A percentile compares a stretch with the other conserved stretches of the same genome.
Conservation (phyloP, 768 basidiomycete genomes). For the Mrakia hoshinonis region DNA sequence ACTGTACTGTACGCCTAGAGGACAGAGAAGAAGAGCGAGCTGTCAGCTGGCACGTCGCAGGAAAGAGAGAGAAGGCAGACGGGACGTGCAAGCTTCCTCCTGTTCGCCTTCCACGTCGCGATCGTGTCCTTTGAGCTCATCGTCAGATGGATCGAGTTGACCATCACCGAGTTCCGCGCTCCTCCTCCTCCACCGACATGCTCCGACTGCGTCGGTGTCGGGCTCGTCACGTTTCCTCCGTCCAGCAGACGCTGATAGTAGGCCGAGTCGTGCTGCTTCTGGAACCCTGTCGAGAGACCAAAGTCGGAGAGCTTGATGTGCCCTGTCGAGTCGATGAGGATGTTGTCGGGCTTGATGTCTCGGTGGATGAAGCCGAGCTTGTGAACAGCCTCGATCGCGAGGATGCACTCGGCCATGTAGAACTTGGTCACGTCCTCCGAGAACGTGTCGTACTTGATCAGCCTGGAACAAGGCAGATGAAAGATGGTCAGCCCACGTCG, state of each 20-base stretch:
- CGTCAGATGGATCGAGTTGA: conserved; percentile 92
- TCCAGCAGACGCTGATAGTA: conserved; percentile 89
- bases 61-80: not conserved
- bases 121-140: conserved; percentile 90
- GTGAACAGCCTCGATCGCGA: conserved; percentile 96
- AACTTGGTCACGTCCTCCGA: conserved; percentile 96
- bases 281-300: conserved; percentile 97
- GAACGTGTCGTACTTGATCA: conserved; percentile 99
- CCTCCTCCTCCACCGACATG: conserved; percentile 38
- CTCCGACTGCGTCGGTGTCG: conserved; percentile 35
- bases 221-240: conserved; percentile 39
- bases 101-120: conserved; percentile 97
- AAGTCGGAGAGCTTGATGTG: conserved; percentile 98
- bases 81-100: conserved; percentile 70
- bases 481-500: not conserved
- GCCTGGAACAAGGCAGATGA: conserved; percentile 34
- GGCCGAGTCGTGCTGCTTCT: conserved; percentile 90
- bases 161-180: conserved; percentile 87
- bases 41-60: not conserved
- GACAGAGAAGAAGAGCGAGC: not conserved
- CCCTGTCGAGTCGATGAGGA: conserved; percentile 92
- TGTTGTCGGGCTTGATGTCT: conserved; percentile 99
- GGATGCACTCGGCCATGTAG: conserved; percentile 96
- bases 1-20: conserved; percentile 90
- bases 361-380: conserved; percentile 95